Evolutionary conservation across 1,284 basidiomycete species (phyloP).

Genomic region (Entoloma clypeatum): DNA sequence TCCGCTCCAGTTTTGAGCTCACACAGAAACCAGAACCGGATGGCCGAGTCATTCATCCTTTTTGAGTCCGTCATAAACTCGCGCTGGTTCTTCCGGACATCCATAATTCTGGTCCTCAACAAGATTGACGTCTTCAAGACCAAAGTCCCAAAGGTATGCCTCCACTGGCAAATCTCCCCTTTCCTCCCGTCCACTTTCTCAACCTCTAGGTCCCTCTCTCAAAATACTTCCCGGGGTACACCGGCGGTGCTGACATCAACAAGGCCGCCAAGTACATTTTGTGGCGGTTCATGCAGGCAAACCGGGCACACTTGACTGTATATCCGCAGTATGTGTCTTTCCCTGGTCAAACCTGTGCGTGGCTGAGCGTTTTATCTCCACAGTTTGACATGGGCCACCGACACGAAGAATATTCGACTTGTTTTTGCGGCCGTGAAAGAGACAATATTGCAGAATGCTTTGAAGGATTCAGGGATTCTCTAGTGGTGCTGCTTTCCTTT

Average conservation of each 20-base stretch:
- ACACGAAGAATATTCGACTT: slow-evolving; percentile 79
- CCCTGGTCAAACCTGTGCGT: slow-evolving; percentile 4
- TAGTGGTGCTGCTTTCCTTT: too few relatives aligned
- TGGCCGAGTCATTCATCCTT: slow-evolving; percentile 90
- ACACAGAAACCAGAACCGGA: slow-evolving; percentile 78
- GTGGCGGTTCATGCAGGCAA: slow-evolving; percentile 96
- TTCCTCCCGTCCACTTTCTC: not conserved
- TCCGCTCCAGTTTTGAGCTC: slow-evolving; percentile 4
- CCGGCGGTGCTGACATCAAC: slow-evolving; percentile 91
- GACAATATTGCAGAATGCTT: slow-evolving; percentile 89
- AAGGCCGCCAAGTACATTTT: slow-evolving; percentile 98
- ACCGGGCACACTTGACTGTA: slow-evolving; percentile 82
- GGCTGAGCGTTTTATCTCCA: not conserved
- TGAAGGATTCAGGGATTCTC: slow-evolving; percentile 83
- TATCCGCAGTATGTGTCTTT: slow-evolving; percentile 94
- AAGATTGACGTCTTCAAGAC: slow-evolving; percentile 96
- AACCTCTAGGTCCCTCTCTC: slow-evolving; percentile 77
- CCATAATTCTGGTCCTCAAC: slow-evolving; percentile 91
- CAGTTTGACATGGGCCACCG: slow-evolving; percentile 78
- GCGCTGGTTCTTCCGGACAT: slow-evolving; percentile 94
- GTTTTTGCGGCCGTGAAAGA: slow-evolving; percentile 98
- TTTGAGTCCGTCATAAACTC: slow-evolving; percentile 98
- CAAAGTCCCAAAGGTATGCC: slow-evolving; percentile 77
- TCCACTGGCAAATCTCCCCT: not conserved
- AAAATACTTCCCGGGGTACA: slow-evolving; percentile 92